Evolutionary conservation across 2,329 filamentous ascomycete species (phyloP).

Genomic region (Verticillium zaregamsianum): DNA sequence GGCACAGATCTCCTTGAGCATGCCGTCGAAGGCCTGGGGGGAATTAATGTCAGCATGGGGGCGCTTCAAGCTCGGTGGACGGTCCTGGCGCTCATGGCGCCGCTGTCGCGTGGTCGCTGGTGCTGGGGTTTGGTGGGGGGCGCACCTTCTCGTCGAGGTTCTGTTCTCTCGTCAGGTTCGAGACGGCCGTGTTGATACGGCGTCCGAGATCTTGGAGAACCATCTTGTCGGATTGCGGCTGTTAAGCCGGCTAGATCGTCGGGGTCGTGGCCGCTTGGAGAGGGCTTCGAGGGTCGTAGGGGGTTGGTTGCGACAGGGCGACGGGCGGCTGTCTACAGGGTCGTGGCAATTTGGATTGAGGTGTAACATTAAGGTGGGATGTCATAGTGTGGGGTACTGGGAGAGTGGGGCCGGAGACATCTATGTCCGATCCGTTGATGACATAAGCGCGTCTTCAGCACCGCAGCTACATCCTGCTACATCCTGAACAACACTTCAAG

Average conservation of each 20-base stretch:
- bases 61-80: background rate
- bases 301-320: background rate
- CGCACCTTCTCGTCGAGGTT: slow-evolving; percentile 93
- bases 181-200: slow-evolving; percentile 96
- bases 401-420: background rate
- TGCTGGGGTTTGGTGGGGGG: background rate
- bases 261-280: background rate
- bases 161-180: slow-evolving; percentile 83
- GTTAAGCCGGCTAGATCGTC: slow-evolving; percentile 9
- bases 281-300: background rate
- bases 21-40: slow-evolving; percentile 81
- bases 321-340: background rate
- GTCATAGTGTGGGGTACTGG: background rate
- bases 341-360: background rate
- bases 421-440: background rate
- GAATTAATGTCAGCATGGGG: background rate
- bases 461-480: no score
- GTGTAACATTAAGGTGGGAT: background rate
- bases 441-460: background rate
- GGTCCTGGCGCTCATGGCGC: background rate
- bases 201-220: slow-evolving; percentile 98
- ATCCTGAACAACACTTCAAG: no score
- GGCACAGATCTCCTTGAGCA: slow-evolving; percentile 97
- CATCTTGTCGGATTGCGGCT: slow-evolving; percentile 51
- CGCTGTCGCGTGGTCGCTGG: background rate